These are phyloP conservation scores for Penstemon eatonii DNA, from an alignment of 257 asterid species.

Conservation along the genomic window DNA sequence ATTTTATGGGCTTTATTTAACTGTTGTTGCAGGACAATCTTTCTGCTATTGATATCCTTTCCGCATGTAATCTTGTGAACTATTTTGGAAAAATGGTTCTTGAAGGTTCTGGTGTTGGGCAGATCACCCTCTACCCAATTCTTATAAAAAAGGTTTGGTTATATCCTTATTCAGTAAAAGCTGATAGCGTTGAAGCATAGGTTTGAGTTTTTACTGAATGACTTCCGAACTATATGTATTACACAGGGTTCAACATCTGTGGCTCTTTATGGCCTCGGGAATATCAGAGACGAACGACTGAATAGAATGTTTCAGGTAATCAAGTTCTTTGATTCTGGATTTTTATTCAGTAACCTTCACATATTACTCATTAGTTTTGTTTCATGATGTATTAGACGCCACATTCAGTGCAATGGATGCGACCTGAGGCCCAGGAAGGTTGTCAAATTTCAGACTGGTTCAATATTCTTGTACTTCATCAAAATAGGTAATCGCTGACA, in stretches of 20 bases:
- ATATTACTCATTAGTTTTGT: slow-evolving; percentile 24
- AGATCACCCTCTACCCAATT: slow-evolving; percentile 85
- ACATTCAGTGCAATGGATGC: slow-evolving; percentile 99
- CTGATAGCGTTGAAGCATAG: slow-evolving; percentile 13
- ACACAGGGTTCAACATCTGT: slow-evolving; percentile 93
- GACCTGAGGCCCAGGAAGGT: slow-evolving; percentile 88
- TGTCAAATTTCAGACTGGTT: slow-evolving; percentile 93
- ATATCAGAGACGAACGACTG: slow-evolving; percentile 96
- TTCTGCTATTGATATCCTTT: slow-evolving; percentile 97
- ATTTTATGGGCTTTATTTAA: slow-evolving; percentile 28
- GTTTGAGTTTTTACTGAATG: slow-evolving; percentile 11
- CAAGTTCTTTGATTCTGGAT: slow-evolving; percentile 26
- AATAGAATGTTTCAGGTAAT: slow-evolving; percentile 97
- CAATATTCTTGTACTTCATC: slow-evolving; percentile 91
- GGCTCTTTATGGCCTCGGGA: slow-evolving; percentile 97
- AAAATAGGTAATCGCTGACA: slow-evolving; percentile 63
- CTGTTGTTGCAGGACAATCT: slow-evolving; percentile 85
- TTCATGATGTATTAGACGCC: slow-evolving; percentile 68
- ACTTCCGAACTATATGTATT: slow-evolving; percentile 26
- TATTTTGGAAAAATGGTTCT: slow-evolving; percentile 96
- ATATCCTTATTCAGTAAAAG: slow-evolving; percentile 23
- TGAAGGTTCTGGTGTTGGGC: slow-evolving; percentile 98
- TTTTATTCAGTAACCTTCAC: slow-evolving; percentile 24
- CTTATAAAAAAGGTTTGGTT: slow-evolving; percentile 76
- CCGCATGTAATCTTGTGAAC: slow-evolving; percentile 97